Evolutionary conservation across 176 grass and related monocot genomes (phyloP).

Genomic region (Avena eriantha): DNA sequence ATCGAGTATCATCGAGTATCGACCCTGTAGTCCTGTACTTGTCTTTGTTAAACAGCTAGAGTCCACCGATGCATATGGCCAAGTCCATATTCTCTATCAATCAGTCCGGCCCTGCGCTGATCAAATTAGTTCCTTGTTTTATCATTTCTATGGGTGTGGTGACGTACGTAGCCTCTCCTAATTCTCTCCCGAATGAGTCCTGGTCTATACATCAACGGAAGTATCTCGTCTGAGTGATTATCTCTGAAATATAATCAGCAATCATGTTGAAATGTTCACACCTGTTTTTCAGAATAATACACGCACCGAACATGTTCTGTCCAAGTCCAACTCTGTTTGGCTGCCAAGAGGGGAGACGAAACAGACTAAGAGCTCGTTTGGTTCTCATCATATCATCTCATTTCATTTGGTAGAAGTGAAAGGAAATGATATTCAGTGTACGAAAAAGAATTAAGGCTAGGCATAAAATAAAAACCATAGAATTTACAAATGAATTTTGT

Average conservation of each 20-base stretch:
- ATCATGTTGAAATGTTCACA: constrained; percentile 20
- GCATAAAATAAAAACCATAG: too few species aligned
- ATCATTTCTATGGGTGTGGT: neutral
- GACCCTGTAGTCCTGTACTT: constrained; percentile 10
- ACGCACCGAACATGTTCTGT: neutral
- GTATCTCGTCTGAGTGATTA: neutral
- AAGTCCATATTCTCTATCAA: constrained; percentile 39
- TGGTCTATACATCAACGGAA: neutral
- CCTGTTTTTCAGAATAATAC: neutral
- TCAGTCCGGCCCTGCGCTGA: neutral
- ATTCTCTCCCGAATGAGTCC: neutral
- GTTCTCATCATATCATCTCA: too few species aligned
- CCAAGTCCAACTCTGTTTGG: neutral
- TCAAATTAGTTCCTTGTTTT: constrained; percentile 1
- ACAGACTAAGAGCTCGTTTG: too few species aligned
- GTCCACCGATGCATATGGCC: constrained; percentile 6
- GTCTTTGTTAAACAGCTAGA: constrained; percentile 11
- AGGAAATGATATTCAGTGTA: too few species aligned
- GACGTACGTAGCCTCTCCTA: constrained; percentile 1
- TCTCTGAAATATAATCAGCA: neutral
- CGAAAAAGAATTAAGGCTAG: too few species aligned
- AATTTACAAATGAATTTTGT: too few species aligned
- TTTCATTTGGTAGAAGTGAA: too few species aligned
- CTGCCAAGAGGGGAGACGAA: neutral
- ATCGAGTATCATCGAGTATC: neutral